These are phyloP conservation scores for Aspergillus novoparasiticus DNA, from an alignment of 2,329 filamentous ascomycete genomes.

Conservation along the genomic window DNA sequence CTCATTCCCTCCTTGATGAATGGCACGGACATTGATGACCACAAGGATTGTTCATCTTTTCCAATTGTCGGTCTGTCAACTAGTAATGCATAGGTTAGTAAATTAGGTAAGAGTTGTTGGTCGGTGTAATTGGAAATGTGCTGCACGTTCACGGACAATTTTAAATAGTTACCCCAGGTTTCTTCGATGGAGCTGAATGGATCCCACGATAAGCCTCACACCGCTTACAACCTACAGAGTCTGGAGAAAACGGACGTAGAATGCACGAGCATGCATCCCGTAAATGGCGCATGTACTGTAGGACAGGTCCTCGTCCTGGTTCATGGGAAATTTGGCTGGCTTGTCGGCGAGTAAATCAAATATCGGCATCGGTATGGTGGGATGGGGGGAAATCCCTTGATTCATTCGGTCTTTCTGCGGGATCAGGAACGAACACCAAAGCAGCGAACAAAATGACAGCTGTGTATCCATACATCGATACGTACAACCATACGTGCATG, in stretches of 20 bases:
- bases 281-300: background rate
- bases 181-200: background rate
- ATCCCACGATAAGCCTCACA: constrained; percentile 1
- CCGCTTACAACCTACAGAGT: background rate
- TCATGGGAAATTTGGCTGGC: background rate
- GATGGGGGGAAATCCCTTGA: background rate
- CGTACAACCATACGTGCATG: background rate
- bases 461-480: background rate
- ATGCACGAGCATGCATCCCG: background rate
- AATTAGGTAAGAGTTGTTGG: background rate
- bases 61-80: background rate
- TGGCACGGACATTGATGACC: background rate
- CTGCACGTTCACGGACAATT: background rate
- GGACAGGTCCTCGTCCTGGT: constrained; percentile 1
- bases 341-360: background rate
- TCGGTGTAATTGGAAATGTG: background rate
- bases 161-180: background rate
- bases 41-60: background rate
- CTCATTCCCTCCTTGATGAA: background rate
- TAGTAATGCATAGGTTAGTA: background rate
- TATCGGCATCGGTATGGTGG: background rate
- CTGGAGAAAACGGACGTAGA: background rate
- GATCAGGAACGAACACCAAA: background rate
- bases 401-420: background rate
- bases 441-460: background rate